Conservation (phyloP, 495 filamentous ascomycete species). For the Poronia punctata region DNA sequence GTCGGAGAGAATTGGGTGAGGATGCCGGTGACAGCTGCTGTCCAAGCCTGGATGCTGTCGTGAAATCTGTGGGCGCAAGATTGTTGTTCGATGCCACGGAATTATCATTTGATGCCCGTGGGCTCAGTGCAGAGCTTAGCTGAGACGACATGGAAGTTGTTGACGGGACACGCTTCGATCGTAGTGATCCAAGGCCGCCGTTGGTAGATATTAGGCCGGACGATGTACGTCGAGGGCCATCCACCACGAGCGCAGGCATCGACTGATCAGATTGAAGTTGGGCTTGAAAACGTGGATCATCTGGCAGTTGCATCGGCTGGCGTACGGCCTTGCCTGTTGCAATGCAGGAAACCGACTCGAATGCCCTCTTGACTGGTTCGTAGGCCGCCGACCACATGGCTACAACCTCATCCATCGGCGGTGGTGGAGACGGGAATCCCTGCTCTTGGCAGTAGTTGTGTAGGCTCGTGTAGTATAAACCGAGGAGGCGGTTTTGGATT, state of each 20-base stretch:
- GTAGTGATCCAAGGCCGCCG: constrained; percentile 17
- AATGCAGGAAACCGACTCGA: constrained; percentile 67
- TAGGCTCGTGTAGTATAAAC: constrained; percentile 75
- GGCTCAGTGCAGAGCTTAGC: constrained; percentile 12
- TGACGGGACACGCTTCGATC: constrained; percentile 34
- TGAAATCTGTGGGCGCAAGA: constrained; percentile 40
- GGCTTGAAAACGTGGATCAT: constrained; percentile 16
- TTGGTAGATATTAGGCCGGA: constrained; percentile 29
- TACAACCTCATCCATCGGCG: constrained; percentile 65
- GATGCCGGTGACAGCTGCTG: constrained; percentile 17
- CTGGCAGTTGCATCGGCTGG: constrained; percentile 44
- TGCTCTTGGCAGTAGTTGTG: constrained; percentile 69
- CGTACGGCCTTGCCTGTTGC: constrained; percentile 70
- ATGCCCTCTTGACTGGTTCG: constrained; percentile 56
- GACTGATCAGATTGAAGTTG: constrained; percentile 14
- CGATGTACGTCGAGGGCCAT: constrained; percentile 24
- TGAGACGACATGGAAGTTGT: constrained; percentile 21
- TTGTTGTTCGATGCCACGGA: constrained; percentile 19
- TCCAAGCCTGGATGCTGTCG: constrained; percentile 36
- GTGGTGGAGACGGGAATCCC: constrained; percentile 65
- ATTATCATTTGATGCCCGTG: constrained; percentile 17
- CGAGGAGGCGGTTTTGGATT: constrained; percentile 78
- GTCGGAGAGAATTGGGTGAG: constrained; percentile 19
- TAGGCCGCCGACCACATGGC: constrained; percentile 61
- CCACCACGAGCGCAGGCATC: constrained; percentile 8